Evolutionary conservation across 2,329 filamentous ascomycete species (phyloP).

Genomic region (Ophiostoma sp.): DNA sequence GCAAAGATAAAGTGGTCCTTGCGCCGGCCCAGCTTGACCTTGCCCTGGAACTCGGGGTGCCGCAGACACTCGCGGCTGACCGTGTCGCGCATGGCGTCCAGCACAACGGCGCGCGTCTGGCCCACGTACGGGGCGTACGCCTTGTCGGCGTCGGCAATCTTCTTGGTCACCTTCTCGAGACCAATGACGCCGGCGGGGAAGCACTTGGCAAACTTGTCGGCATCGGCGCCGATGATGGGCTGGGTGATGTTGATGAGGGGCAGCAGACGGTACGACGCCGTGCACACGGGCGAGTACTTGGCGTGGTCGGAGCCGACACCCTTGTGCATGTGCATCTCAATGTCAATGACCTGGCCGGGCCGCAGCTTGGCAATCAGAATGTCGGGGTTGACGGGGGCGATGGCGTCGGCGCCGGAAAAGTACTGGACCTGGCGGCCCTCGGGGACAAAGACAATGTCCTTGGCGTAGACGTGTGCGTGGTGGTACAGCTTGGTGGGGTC

Average conservation of each 20-base stretch:
- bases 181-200: slow-evolving; percentile 86
- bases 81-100: slow-evolving; percentile 86
- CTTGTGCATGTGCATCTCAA: slow-evolving; percentile 91
- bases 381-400: slow-evolving; percentile 78
- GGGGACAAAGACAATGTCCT: slow-evolving; percentile 69
- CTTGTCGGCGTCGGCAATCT: slow-evolving; percentile 58
- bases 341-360: slow-evolving; percentile 78
- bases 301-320: slow-evolving; percentile 90
- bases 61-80: slow-evolving; percentile 89
- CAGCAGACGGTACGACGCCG: slow-evolving; percentile 85
- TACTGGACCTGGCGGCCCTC: slow-evolving; percentile 65
- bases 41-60: slow-evolving; percentile 88
- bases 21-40: slow-evolving; percentile 85
- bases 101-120: slow-evolving; percentile 80
- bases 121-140: slow-evolving; percentile 71
- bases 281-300: slow-evolving; percentile 95
- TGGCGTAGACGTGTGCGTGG: slow-evolving; percentile 77
- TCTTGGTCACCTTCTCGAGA: slow-evolving; percentile 63
- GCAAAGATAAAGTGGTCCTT: slow-evolving; percentile 97
- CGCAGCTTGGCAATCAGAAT: slow-evolving; percentile 92
- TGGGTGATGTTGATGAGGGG: slow-evolving; percentile 77
- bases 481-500: slow-evolving; percentile 82
- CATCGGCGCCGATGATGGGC: slow-evolving; percentile 82
- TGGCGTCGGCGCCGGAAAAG: slow-evolving; percentile 63
- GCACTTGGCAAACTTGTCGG: slow-evolving; percentile 82